A percentile compares a stretch with the other conserved stretches of the same genome.
These are phyloP conservation scores for Periglandula ipomoeae DNA, from an alignment of 2,329 filamentous ascomycete species.

Conservation along the genomic window DNA sequence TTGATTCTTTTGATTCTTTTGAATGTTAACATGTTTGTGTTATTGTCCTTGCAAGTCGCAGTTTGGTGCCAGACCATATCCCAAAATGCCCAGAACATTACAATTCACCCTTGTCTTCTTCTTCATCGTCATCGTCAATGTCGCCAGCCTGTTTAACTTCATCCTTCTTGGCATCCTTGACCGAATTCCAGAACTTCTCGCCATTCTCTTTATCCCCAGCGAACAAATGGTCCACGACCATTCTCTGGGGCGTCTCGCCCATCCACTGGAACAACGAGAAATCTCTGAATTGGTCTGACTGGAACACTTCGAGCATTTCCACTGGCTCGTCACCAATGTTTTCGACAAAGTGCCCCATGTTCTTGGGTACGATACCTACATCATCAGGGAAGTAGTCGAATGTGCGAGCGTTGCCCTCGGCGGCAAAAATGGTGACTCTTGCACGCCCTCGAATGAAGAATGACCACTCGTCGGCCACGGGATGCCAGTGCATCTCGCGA, in stretches of 20 bases:
- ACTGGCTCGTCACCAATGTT: constrained; percentile 69
- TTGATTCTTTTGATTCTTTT: too few species aligned
- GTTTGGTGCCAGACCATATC: too few species aligned
- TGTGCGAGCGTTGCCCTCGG: constrained; percentile 59
- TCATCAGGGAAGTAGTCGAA: constrained; percentile 71
- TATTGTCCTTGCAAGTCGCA: too few species aligned
- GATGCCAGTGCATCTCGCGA: constrained; percentile 79
- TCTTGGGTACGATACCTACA: constrained; percentile 66
- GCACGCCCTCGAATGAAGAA: constrained; percentile 68
- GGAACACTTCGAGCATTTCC: constrained; percentile 69
- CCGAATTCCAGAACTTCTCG: constrained; percentile 51
- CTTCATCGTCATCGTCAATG: background rate
- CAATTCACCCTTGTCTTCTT: background rate
- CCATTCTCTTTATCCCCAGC: constrained; percentile 50
- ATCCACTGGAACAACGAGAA: constrained; percentile 70
- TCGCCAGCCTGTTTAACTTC: constrained; percentile 26
- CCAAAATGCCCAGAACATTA: background rate
- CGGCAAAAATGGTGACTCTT: constrained; percentile 64
- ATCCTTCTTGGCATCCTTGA: constrained; percentile 54
- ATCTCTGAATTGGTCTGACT: constrained; percentile 61
- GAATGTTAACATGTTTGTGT: too few species aligned
- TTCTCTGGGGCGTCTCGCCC: constrained; percentile 58
- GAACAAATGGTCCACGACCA: constrained; percentile 60
- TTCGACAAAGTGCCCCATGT: constrained; percentile 76
- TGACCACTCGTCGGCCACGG: constrained; percentile 70